Evolutionary conservation across 805 yeast genomes (phyloP).

Genomic region (Candida schatavii): DNA sequence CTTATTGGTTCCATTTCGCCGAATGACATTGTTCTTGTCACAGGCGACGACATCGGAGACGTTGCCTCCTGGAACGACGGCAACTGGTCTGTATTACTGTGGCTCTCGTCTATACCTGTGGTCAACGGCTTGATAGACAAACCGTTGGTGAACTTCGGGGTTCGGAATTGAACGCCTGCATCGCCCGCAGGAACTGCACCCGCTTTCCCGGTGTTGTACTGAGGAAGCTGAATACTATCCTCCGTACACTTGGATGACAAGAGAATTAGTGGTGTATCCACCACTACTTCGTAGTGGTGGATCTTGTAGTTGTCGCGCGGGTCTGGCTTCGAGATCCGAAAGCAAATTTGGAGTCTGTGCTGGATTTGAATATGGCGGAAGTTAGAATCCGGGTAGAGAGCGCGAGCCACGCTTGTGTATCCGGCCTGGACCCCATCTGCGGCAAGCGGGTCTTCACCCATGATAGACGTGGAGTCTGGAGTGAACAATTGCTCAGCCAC

Average conservation of each 20-base stretch:
- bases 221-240: conserved; percentile 39
- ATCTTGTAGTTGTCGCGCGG: conserved; percentile 41
- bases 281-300: conserved; percentile 78
- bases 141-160: conserved; percentile 18
- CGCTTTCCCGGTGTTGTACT: conserved; percentile 28
- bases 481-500: conserved; percentile 13
- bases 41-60: conserved; percentile 33
- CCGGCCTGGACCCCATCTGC: conserved; percentile 33
- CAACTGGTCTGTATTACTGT: conserved; percentile 35
- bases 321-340: conserved; percentile 65
- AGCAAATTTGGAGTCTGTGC: conserved; percentile 69
- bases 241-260: conserved; percentile 42
- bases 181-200: neutral
- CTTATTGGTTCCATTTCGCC: conserved; percentile 40
- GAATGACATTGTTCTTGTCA: conserved; percentile 34
- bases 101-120: conserved; percentile 10
- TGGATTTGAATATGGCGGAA: conserved; percentile 59
- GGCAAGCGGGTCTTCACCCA: conserved; percentile 22
- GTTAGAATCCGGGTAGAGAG: conserved; percentile 62
- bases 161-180: neutral
- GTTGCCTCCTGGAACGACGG: conserved; percentile 71
- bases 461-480: conserved; percentile 29
- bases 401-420: conserved; percentile 31
- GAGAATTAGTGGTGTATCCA: conserved; percentile 68
- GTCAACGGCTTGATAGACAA: conserved; percentile 28